These are phyloP conservation scores for Lactuca saligna DNA, from an alignment of 129 eudicot genomes.

Conservation along the genomic window DNA sequence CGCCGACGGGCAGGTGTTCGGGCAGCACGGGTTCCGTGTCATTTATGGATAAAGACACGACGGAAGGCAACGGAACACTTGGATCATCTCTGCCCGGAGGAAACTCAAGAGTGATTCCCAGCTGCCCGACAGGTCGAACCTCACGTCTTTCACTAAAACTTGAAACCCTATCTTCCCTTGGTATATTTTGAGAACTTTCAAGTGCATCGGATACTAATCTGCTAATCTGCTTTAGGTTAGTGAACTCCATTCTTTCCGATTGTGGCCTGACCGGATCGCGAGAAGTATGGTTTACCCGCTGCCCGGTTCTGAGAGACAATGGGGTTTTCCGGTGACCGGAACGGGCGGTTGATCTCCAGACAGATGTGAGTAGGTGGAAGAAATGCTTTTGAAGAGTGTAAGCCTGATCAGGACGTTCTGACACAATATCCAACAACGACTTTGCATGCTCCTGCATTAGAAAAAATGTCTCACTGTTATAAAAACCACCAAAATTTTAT, in stretches of 20 bases:
- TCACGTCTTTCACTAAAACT: conserved; percentile 35
- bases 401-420: conserved; percentile 73
- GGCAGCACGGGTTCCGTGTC: conserved; percentile 37
- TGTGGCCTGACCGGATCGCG: conserved; percentile 25
- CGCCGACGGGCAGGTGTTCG: conserved; percentile 25
- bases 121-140: conserved; percentile 37
- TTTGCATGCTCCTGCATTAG: conserved; percentile 70
- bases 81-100: conserved; percentile 36
- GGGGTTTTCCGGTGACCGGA: conserved; percentile 23
- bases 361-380: conserved; percentile 63
- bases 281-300: conserved; percentile 25
- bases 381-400: conserved; percentile 84
- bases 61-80: conserved; percentile 48
- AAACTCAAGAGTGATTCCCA: conserved; percentile 66
- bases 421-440: conserved; percentile 61
- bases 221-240: conserved; percentile 53
- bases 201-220: conserved; percentile 75
- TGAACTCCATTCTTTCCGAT: conserved; percentile 43
- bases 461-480: not conserved
- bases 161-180: conserved; percentile 33
- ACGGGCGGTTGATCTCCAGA: conserved; percentile 48
- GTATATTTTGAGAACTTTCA: conserved; percentile 31
- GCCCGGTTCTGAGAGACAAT: conserved; percentile 26
- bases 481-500: no score
- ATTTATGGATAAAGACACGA: conserved; percentile 45